Conservation (phyloP, 352 stramenopile genomes). For the Pythium plurisporium region DNA sequence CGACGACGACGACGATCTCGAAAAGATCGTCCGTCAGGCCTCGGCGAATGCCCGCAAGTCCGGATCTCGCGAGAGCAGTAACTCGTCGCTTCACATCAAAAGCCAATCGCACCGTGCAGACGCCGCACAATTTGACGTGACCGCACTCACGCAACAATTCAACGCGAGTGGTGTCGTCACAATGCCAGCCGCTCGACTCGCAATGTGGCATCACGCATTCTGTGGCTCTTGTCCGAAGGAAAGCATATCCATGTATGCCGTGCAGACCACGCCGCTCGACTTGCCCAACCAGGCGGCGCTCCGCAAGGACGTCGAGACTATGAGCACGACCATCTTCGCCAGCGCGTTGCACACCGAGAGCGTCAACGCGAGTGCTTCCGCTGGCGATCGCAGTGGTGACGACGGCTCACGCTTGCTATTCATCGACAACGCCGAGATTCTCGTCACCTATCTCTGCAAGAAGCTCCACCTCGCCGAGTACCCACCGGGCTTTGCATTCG, state of each 20-base stretch:
- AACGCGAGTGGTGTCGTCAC: slow-evolving; percentile 33
- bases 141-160: slow-evolving; percentile 26
- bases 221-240: slow-evolving; percentile 32
- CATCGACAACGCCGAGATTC: slow-evolving; percentile 70
- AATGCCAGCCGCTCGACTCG: slow-evolving; percentile 34
- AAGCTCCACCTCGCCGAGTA: slow-evolving; percentile 52
- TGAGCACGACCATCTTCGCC: slow-evolving; percentile 61
- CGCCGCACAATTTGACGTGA: slow-evolving; percentile 22
- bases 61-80: slow-evolving; percentile 53
- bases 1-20: slow-evolving; percentile 50
- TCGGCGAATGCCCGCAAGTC: slow-evolving; percentile 35
- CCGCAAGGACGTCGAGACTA: slow-evolving; percentile 63
- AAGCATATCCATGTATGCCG: slow-evolving; percentile 60
- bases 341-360: slow-evolving; percentile 46
- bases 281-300: slow-evolving; percentile 46
- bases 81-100: slow-evolving; percentile 58
- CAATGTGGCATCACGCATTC: slow-evolving; percentile 54
- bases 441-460: slow-evolving; percentile 66
- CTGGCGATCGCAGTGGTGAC: background rate
- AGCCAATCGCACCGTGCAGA: slow-evolving; percentile 31
- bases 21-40: slow-evolving; percentile 47
- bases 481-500: slow-evolving; percentile 36
- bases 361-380: slow-evolving; percentile 7
- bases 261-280: slow-evolving; percentile 59
- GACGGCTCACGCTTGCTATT: slow-evolving; percentile 62